Conservation (phyloP, 225 moss, liverwort and hornwort species). For the Ulota crispa region DNA sequence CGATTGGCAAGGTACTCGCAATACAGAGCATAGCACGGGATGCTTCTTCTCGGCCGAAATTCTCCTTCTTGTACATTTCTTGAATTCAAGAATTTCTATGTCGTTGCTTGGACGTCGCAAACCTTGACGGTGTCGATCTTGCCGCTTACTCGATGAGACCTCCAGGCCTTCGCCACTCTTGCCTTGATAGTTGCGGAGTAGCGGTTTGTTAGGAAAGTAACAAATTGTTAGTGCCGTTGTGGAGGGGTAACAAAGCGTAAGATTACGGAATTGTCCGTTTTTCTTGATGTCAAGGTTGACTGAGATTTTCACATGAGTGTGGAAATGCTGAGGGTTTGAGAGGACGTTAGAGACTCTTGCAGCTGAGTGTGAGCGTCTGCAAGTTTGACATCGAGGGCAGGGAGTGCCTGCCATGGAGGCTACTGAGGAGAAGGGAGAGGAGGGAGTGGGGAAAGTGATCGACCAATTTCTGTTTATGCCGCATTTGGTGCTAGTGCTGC, state of each 20-base stretch:
- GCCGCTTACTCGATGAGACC: constrained; percentile 27
- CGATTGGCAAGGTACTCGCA: constrained; percentile 19
- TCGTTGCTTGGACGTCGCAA: background rate
- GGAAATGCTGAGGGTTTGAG: constrained; percentile 23
- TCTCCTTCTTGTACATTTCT: background rate
- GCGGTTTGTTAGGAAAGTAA: background rate
- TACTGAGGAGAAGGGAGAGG: constrained; percentile 15
- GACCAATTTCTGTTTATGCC: constrained; percentile 27
- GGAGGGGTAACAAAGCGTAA: constrained; percentile 4
- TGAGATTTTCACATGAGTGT: background rate
- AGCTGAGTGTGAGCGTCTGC: background rate
- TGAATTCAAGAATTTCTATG: constrained; percentile 25
- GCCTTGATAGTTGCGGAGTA: background rate
- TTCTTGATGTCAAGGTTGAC: background rate
- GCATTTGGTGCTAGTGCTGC: constrained; percentile 18
- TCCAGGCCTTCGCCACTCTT: constrained; percentile 10
- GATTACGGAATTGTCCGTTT: background rate
- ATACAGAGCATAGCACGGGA: background rate
- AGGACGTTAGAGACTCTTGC: constrained; percentile 5
- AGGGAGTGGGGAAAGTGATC: constrained; percentile 14
- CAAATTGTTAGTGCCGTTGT: constrained; percentile 9
- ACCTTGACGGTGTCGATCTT: constrained; percentile 1
- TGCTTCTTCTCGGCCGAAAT: background rate
- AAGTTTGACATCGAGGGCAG: background rate
- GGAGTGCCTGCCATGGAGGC: constrained; percentile 22